A percentile compares a stretch with the other conserved stretches of the same genome.
Conservation (phyloP, 2,329 filamentous ascomycete species). For the Pseudogymnoascus destructans region DNA sequence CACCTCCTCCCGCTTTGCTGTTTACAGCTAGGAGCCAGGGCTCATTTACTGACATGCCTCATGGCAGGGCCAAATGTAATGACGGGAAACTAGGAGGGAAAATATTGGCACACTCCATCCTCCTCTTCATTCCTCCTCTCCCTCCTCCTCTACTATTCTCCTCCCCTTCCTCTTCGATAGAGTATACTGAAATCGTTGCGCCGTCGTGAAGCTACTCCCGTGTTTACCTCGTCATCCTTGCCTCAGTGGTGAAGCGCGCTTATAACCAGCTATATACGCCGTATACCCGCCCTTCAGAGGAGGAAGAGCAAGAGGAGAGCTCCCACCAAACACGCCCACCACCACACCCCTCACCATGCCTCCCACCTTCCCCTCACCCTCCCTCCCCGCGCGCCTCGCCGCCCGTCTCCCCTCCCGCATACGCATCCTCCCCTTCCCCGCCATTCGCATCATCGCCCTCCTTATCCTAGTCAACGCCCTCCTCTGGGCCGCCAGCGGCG, state of each 20-base stretch:
- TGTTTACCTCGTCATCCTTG: background rate
- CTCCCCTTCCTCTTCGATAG: background rate
- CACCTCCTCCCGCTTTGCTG: background rate
- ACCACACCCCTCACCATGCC: slow-evolving; percentile 6
- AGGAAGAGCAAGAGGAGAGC: background rate
- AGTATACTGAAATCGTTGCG: background rate
- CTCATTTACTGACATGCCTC: slow-evolving; percentile 1
- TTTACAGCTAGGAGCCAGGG: background rate
- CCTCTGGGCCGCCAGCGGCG: slow-evolving; percentile 41
- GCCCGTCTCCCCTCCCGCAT: slow-evolving; percentile 16
- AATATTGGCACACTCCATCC: background rate
- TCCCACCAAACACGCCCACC: background rate
- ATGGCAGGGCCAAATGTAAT: background rate
- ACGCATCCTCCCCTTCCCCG: slow-evolving; percentile 16
- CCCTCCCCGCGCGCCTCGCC: background rate
- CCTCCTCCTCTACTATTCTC: background rate
- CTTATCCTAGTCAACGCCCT: slow-evolving; percentile 39
- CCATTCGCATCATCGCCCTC: slow-evolving; percentile 33
- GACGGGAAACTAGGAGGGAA: background rate
- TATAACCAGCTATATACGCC: background rate
- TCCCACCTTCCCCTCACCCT: slow-evolving; percentile 57
- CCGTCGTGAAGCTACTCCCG: background rate
- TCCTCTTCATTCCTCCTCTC: background rate
- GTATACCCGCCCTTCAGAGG: background rate
- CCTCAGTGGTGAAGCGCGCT: background rate